A percentile compares a stretch with the other conserved stretches of the same genome.
Evolutionary conservation across 2,329 filamentous ascomycete species (phyloP).

Genomic region (Cladosporium colombiae): DNA sequence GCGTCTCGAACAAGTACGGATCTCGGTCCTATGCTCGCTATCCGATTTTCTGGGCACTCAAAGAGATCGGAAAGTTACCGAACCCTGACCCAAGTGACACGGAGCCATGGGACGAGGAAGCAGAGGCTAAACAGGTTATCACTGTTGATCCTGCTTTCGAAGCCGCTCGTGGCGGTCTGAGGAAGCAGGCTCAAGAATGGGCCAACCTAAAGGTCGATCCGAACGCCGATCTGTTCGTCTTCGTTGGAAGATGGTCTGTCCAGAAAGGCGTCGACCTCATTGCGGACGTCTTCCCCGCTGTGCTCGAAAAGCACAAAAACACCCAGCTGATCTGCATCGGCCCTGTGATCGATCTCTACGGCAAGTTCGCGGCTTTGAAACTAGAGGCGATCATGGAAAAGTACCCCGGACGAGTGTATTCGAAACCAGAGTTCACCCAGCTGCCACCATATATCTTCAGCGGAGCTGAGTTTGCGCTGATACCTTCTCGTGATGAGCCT

Average conservation of each 20-base stretch:
- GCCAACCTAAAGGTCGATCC: conserved; percentile 63
- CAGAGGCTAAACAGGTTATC: conserved; percentile 53
- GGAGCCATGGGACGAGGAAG: conserved; percentile 60
- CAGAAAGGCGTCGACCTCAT: conserved; percentile 70
- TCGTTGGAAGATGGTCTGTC: conserved; percentile 69
- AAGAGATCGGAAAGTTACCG: conserved; percentile 62
- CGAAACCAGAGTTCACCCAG: conserved; percentile 66
- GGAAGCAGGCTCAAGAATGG: conserved; percentile 67
- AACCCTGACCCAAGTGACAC: conserved; percentile 68
- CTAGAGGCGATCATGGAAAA: conserved; percentile 64
- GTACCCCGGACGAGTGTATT: conserved; percentile 66
- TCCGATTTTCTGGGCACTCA: conserved; percentile 68
- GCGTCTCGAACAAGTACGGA: conserved; percentile 68
- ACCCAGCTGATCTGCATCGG: conserved; percentile 65
- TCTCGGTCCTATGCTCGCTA: conserved; percentile 66
- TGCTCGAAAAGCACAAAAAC: conserved; percentile 61
- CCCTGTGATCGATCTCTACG: conserved; percentile 67
- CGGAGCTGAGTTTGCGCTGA: conserved; percentile 68
- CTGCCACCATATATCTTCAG: conserved; percentile 68
- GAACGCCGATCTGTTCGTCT: conserved; percentile 65
- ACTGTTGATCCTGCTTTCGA: conserved; percentile 58
- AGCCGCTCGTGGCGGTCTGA: conserved; percentile 53
- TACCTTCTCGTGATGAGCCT: conserved; percentile 68
- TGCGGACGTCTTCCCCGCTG: conserved; percentile 66
- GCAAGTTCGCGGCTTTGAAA: conserved; percentile 67